A percentile compares a stretch with the other conserved stretches of the same genome.
phyloP scores from a whole-genome alignment of 169 alveolate genomes.

The Plasmodium sp. region DNA sequence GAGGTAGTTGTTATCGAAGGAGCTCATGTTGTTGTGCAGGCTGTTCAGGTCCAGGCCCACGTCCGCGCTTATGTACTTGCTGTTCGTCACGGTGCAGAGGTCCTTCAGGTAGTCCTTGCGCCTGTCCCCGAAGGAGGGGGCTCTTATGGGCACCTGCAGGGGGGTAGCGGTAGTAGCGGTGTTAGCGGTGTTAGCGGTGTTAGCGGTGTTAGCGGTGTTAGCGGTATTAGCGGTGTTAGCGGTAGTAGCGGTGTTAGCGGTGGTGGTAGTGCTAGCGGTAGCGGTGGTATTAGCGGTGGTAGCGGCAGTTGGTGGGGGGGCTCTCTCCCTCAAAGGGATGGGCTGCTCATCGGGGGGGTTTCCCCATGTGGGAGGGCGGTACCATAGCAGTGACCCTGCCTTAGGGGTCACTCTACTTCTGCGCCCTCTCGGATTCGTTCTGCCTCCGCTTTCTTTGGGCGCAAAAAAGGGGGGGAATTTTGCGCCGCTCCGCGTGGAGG shows the following conservation, averaged over 20 bases:
- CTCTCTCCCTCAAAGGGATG: background rate
- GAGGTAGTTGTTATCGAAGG: constrained; percentile 64
- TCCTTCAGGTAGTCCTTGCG: constrained; percentile 90
- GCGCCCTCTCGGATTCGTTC: background rate
- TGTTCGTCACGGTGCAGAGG: constrained; percentile 90
- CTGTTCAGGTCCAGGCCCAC: constrained; percentile 88
- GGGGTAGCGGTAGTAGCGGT: background rate
- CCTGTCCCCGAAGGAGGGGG: constrained; percentile 92
- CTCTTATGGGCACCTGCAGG: constrained; percentile 88
- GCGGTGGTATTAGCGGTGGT: too few relatives aligned
- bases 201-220: too few relatives aligned
- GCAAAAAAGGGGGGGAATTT: background rate
- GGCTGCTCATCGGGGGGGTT: background rate
- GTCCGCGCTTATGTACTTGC: constrained; percentile 88
- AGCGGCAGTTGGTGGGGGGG: background rate
- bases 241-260: too few relatives aligned
- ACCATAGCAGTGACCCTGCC: background rate
- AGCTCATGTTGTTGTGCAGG: constrained; percentile 80
- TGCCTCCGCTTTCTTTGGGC: constrained; percentile 16
- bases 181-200: too few relatives aligned
- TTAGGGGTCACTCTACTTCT: constrained; percentile 33
- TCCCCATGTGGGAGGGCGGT: background rate
- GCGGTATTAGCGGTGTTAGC: too few relatives aligned
- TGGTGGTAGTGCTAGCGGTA: too few relatives aligned
- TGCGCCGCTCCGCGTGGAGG: background rate